A percentile compares a stretch with the other conserved stretches of the same genome.
These are phyloP conservation scores for Megacollybia marginata DNA, from an alignment of 768 basidiomycete species.

Conservation along the genomic window DNA sequence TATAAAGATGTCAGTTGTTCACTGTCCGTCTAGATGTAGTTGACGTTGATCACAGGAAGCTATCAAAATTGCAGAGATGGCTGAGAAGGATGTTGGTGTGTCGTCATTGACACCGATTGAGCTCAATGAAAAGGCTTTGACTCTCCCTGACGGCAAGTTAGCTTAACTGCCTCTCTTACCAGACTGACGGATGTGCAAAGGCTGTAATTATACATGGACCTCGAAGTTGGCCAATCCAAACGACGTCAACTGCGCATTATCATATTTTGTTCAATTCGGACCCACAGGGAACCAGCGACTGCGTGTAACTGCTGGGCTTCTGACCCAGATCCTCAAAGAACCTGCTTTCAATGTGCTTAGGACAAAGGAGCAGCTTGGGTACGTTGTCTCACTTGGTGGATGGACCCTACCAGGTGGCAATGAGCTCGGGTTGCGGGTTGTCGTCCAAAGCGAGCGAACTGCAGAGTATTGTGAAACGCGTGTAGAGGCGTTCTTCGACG, in stretches of 20 bases:
- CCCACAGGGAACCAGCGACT: constrained; percentile 51
- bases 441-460: constrained; percentile 83
- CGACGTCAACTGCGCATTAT: constrained; percentile 80
- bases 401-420: constrained; percentile 58
- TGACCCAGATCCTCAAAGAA: constrained; percentile 82
- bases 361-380: constrained; percentile 94
- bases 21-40: neutral
- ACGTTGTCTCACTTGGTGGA: constrained; percentile 64
- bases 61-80: constrained; percentile 58
- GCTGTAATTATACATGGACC: constrained; percentile 62
- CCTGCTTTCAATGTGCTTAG: constrained; percentile 88
- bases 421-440: constrained; percentile 70
- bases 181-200: constrained; percentile 28
- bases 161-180: neutral
- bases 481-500: constrained; percentile 80
- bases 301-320: constrained; percentile 62
- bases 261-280: constrained; percentile 82
- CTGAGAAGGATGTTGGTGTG: constrained; percentile 57
- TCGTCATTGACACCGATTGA: constrained; percentile 49
- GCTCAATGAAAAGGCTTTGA: constrained; percentile 47
- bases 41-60: constrained; percentile 52
- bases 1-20: constrained; percentile 59
- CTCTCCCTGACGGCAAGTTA: constrained; percentile 59
- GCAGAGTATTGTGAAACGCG: constrained; percentile 79
- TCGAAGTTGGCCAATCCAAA: constrained; percentile 70